Evolutionary conservation across 1,284 basidiomycete species (phyloP).

Genomic region (Ganoderma multipileum): DNA sequence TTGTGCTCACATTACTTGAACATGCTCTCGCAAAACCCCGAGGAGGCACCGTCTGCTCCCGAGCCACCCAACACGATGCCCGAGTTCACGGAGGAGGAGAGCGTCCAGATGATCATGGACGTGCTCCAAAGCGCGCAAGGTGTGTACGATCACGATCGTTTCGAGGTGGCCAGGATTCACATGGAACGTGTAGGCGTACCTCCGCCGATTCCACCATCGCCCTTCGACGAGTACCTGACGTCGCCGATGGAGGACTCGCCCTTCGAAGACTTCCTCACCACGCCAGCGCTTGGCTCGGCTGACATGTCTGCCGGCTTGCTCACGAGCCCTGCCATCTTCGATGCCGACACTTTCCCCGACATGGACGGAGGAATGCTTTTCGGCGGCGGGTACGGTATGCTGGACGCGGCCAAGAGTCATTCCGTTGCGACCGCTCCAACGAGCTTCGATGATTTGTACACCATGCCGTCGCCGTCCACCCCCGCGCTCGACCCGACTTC

Average conservation of each 20-base stretch:
- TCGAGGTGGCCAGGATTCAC: neutral
- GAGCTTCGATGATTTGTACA: slow-evolving; percentile 49
- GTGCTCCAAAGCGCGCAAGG: slow-evolving; percentile 53
- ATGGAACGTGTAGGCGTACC: slow-evolving; percentile 38
- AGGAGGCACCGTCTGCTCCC: slow-evolving; percentile 31
- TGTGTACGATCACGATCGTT: slow-evolving; percentile 26
- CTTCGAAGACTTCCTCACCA: slow-evolving; percentile 61
- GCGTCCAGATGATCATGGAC: slow-evolving; percentile 50
- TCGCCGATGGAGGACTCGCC: slow-evolving; percentile 62
- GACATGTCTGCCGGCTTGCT: slow-evolving; percentile 40
- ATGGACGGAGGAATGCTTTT: slow-evolving; percentile 43
- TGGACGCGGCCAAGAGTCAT: slow-evolving; percentile 30
- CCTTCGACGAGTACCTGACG: slow-evolving; percentile 48
- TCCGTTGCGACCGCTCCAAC: slow-evolving; percentile 28
- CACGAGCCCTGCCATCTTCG: slow-evolving; percentile 50
- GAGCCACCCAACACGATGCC: slow-evolving; percentile 31
- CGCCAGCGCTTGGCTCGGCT: slow-evolving; percentile 52
- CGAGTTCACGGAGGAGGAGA: slow-evolving; percentile 33
- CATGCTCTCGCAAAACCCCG: slow-evolving; percentile 52
- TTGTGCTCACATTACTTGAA: slow-evolving; percentile 55
- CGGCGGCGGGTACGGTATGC: slow-evolving; percentile 26
- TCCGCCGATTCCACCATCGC: slow-evolving; percentile 45
- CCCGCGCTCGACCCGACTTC: slow-evolving; percentile 51
- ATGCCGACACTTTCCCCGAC: slow-evolving; percentile 41
- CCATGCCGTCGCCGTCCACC: slow-evolving; percentile 52